Base-by-base conservation (phyloP, 2,329 filamentous ascomycete species). In the Colletotrichum sp. region DNA sequence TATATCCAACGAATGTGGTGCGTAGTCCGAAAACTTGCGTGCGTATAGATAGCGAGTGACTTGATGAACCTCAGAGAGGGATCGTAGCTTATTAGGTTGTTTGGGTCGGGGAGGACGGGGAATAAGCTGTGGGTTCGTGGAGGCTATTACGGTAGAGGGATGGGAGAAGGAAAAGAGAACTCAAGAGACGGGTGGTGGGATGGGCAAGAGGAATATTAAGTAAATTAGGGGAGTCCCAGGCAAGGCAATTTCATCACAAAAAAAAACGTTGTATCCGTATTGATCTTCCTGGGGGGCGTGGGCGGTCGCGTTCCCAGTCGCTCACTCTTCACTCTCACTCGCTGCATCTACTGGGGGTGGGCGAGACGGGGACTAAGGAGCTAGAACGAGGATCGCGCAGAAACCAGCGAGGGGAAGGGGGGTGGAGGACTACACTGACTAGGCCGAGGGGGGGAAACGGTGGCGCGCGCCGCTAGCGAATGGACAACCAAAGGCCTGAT, bases 221-320 rank as follows among this genome's bases (percentile, higher is more conserved):
- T 64, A 76, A 76, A 73, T 76, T 61, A 73, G 57, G 59, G 64
- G 59, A 57, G 59, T 29, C 29, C 69, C 32, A 29, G 70, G 64
- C 32, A 64, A 69, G 67, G 70, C 73, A 73, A 76, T 76, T 65
- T 76, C 36, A 72, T 76, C 70, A 69, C 57, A 73, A 72, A 73
- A 29, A 29, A 49, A 49, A 49, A 49, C 44, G 70, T 76, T 73
- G 70, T 76, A 76, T 76, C 70, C 70, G 27, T 74, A 30, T 34
- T 71, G 72, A 72, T 73, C 19, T 32, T 62, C 55, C 59, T 13
- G 64, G 73, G 73, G 69, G 25, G 69, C 8, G 69, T 62, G 64
- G 25, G 68, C 34, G 49, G 25, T 30, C 57, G 36, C 52, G 39
- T n/a, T 49, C 39, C 55, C 36, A 32, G 52, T 32, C 34, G 52